phyloP scores from a whole-genome alignment of 768 basidiomycete species.

The Rhodotorula sphaerocarpa region DNA sequence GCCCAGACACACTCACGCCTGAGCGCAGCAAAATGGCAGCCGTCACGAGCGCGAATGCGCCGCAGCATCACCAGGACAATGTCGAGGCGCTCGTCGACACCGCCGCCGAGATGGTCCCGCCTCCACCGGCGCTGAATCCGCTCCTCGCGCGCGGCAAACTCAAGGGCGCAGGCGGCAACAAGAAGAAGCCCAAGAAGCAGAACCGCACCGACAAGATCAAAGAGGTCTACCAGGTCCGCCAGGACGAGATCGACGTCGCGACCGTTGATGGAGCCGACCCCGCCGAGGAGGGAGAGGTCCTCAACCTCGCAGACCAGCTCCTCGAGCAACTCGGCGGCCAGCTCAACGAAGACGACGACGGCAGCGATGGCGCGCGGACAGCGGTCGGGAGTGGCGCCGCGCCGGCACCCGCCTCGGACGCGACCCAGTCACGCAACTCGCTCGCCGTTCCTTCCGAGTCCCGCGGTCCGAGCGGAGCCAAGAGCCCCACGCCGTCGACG shows the following conservation, averaged over 20 bases:
- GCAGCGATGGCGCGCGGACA: conserved; percentile 49
- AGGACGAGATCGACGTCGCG: conserved; percentile 24
- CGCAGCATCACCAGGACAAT: conserved; percentile 19
- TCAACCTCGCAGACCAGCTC: conserved; percentile 64
- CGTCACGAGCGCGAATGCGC: not conserved
- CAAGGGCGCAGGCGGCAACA: conserved; percentile 18
- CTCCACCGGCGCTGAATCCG: conserved; percentile 16
- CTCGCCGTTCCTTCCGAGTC: too few relatives aligned
- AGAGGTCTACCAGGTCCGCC: conserved; percentile 16
- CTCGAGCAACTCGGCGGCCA: conserved; percentile 59
- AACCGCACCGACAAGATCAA: conserved; percentile 10
- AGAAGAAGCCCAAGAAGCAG: conserved; percentile 3
- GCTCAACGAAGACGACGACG: conserved; percentile 46
- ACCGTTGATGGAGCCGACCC: not conserved
- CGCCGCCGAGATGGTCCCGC: not conserved
- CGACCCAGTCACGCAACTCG: too few relatives aligned
- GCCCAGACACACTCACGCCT: too few relatives aligned
- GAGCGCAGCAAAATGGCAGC: too few relatives aligned
- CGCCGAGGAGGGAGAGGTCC: conserved; percentile 46
- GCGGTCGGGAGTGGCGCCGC: conserved; percentile 49
- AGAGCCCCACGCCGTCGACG: not conserved
- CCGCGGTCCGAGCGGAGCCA: too few relatives aligned
- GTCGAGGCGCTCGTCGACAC: conserved; percentile 8
- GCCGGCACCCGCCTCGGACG: not conserved
- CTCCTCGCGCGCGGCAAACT: conserved; percentile 33